Evolutionary conservation across 768 basidiomycete genomes (phyloP).

Genomic region (Lepiota brunneoincarnata): DNA sequence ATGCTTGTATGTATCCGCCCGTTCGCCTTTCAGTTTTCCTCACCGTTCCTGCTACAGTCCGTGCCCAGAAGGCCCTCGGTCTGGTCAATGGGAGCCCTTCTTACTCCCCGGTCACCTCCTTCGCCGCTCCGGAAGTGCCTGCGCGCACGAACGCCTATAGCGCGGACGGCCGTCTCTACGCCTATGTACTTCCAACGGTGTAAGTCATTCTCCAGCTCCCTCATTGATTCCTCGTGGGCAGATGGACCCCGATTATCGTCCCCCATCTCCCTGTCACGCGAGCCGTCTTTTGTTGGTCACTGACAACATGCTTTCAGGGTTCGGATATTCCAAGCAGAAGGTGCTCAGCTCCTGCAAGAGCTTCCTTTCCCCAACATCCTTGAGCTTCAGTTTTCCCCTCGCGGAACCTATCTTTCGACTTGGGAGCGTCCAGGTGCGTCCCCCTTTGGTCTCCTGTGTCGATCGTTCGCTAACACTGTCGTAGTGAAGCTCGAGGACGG

Average conservation of each 20-base stretch:
- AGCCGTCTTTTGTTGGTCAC: slow-evolving; percentile 5
- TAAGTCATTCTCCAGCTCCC: slow-evolving; percentile 36
- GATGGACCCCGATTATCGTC: slow-evolving; percentile 15
- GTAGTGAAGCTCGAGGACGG: slow-evolving; percentile 86
- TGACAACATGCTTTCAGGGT: slow-evolving; percentile 43
- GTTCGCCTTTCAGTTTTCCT: slow-evolving; percentile 12
- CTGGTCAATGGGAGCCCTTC: slow-evolving; percentile 80
- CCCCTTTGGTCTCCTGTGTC: background rate
- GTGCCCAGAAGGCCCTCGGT: slow-evolving; percentile 92
- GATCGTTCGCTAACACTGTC: background rate
- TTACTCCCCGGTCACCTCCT: slow-evolving; percentile 64
- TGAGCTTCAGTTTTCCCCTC: slow-evolving; percentile 90
- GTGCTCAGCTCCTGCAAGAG: slow-evolving; percentile 70
- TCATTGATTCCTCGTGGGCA: slow-evolving; percentile 19
- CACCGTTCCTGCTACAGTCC: slow-evolving; percentile 47
- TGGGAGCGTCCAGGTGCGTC: slow-evolving; percentile 85
- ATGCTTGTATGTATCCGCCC: slow-evolving; percentile 63
- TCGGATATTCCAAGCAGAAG: slow-evolving; percentile 73
- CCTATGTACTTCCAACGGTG: slow-evolving; percentile 76
- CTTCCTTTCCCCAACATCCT: slow-evolving; percentile 71
- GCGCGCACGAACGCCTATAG: slow-evolving; percentile 82
- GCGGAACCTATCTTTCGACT: slow-evolving; percentile 89
- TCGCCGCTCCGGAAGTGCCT: slow-evolving; percentile 64
- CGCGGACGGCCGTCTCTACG: slow-evolving; percentile 82
- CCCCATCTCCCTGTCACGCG: slow-evolving; percentile 9